These are phyloP conservation scores for Penicillium capsulatum DNA, from an alignment of 2,329 filamentous ascomycete species.

Conservation along the genomic window DNA sequence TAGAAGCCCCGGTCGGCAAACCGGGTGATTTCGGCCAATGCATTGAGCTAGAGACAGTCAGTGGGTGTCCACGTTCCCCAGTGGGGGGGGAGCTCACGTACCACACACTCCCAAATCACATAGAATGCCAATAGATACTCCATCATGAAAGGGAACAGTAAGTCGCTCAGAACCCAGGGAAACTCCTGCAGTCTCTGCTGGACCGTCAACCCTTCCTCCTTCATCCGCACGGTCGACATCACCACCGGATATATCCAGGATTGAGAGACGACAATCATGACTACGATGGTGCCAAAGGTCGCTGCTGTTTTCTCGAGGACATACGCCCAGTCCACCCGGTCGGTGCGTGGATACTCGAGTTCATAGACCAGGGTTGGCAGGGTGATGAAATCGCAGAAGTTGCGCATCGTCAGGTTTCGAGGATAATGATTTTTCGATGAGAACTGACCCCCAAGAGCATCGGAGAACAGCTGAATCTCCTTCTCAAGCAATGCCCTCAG, in stretches of 20 bases:
- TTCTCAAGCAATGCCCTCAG: conserved; percentile 64
- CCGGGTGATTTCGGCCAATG: conserved; percentile 68
- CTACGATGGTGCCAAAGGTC: conserved; percentile 63
- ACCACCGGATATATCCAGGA: conserved; percentile 74
- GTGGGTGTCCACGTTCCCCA: neutral
- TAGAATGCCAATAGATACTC: conserved; percentile 76
- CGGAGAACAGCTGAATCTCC: conserved; percentile 61
- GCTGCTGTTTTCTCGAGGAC: conserved; percentile 68
- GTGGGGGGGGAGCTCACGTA: conserved; percentile 6
- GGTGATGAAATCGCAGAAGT: conserved; percentile 69
- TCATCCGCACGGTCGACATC: conserved; percentile 65
- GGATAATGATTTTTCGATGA: conserved; percentile 58
- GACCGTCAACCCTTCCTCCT: conserved; percentile 49
- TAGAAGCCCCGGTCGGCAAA: conserved; percentile 72
- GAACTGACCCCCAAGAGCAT: conserved; percentile 63
- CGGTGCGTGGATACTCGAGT: conserved; percentile 66
- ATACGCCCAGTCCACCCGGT: conserved; percentile 68
- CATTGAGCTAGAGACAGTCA: conserved; percentile 51
- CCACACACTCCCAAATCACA: conserved; percentile 70
- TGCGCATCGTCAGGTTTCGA: conserved; percentile 60
- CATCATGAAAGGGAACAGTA: conserved; percentile 74
- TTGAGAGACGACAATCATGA: conserved; percentile 76
- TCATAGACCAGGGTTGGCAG: conserved; percentile 77
- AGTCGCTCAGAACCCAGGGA: conserved; percentile 69
- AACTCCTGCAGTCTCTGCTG: conserved; percentile 61